Conservation (phyloP, 768 basidiomycete species). For the Mycena galopus region DNA sequence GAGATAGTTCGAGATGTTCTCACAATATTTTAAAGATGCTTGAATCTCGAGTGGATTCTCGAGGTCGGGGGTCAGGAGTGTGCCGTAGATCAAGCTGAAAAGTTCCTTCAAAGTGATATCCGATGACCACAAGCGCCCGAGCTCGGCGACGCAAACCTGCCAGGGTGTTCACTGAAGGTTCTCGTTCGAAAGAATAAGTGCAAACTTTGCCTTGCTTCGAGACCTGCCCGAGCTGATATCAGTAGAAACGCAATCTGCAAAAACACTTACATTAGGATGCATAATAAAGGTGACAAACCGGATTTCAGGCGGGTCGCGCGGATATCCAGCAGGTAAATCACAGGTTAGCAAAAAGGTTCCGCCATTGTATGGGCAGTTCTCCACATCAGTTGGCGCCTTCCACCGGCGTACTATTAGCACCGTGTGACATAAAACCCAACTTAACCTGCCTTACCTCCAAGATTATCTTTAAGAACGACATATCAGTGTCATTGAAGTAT, state of each 20-base stretch:
- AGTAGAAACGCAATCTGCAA: background rate
- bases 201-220: constrained; percentile 48
- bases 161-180: background rate
- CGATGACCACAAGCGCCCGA: constrained; percentile 47
- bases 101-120: constrained; percentile 45
- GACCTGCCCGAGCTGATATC: constrained; percentile 31
- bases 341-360: constrained; percentile 45
- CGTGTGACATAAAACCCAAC: background rate
- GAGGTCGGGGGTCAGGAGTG: constrained; percentile 44
- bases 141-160: constrained; percentile 46
- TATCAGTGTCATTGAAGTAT: constrained; percentile 43
- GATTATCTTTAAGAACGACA: constrained; percentile 46
- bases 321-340: constrained; percentile 42
- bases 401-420: background rate
- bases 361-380: constrained; percentile 43
- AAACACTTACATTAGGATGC: constrained; percentile 43
- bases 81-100: constrained; percentile 42
- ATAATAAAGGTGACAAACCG: constrained; percentile 47
- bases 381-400: constrained; percentile 43
- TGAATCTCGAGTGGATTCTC: constrained; percentile 49
- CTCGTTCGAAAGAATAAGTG: no score
- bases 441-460: constrained; percentile 38
- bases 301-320: constrained; percentile 46
- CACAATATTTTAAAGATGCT: constrained; percentile 47
- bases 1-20: background rate